phyloP scores from a whole-genome alignment of 352 stramenopile genomes.

The Phytophthora agathidicida region DNA sequence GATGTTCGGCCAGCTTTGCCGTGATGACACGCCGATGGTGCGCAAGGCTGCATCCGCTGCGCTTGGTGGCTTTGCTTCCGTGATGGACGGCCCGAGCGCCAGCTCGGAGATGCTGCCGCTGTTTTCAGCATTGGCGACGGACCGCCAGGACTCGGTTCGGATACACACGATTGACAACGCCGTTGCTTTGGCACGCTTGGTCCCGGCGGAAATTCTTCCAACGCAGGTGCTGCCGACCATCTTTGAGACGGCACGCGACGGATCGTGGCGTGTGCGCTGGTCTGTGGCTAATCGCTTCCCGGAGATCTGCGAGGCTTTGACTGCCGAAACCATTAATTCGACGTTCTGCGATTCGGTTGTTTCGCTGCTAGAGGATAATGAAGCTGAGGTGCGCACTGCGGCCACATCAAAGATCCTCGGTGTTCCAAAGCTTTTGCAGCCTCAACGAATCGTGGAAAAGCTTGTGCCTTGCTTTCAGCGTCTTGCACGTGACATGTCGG shows the following conservation, averaged over 20 bases:
- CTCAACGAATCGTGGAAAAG: constrained; percentile 71
- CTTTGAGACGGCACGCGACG: constrained; percentile 93
- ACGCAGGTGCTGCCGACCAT: constrained; percentile 91
- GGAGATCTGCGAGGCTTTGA: constrained; percentile 91
- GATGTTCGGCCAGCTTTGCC: constrained; percentile 94
- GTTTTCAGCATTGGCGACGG: constrained; percentile 83
- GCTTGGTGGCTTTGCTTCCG: constrained; percentile 87
- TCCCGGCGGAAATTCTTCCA: constrained; percentile 70
- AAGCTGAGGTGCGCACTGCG: constrained; percentile 96
- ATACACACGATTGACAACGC: constrained; percentile 98
- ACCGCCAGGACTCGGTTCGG: constrained; percentile 97
- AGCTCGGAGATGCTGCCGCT: constrained; percentile 83
- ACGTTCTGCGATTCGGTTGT: constrained; percentile 91
- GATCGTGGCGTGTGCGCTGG: constrained; percentile 98
- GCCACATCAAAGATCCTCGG: constrained; percentile 91
- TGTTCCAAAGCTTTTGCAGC: constrained; percentile 60
- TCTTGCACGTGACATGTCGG: constrained; percentile 96
- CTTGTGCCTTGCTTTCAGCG: constrained; percentile 88
- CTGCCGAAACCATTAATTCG: constrained; percentile 66
- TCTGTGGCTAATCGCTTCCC: constrained; percentile 97
- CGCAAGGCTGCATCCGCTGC: constrained; percentile 90
- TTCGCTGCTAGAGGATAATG: constrained; percentile 95
- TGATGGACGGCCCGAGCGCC: constrained; percentile 69
- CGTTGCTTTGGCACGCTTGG: constrained; percentile 92
- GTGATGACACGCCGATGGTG: constrained; percentile 98